Evolutionary conservation across 306 rosid species (phyloP).

Genomic region (Cucurbita moschata): DNA sequence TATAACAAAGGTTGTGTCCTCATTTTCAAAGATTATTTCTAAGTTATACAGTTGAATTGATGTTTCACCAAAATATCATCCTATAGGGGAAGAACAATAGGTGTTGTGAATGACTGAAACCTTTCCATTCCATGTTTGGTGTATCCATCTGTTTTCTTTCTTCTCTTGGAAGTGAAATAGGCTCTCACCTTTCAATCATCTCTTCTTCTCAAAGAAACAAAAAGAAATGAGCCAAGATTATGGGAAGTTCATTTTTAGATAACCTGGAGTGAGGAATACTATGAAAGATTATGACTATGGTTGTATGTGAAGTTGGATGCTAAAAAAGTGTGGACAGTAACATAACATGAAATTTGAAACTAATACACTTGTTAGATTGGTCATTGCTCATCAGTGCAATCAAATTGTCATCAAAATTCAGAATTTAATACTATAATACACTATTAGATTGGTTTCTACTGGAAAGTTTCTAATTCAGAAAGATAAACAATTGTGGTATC

Average conservation of each 20-base stretch:
- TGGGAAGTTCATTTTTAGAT: too few species aligned
- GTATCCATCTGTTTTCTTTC: not conserved
- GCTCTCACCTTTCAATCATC: not conserved
- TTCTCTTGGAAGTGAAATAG: not conserved
- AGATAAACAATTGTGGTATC: not conserved
- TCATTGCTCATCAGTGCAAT: not conserved
- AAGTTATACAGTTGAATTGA: conserved; percentile 3
- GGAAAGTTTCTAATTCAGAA: not conserved
- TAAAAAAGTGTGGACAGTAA: too few species aligned
- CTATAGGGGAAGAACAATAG: conserved; percentile 1
- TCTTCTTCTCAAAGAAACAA: not conserved
- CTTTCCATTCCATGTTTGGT: conserved; percentile 4
- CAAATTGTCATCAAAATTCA: not conserved
- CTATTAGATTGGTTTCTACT: not conserved
- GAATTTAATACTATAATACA: not conserved
- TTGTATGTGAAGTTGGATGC: too few species aligned
- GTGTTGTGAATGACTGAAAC: conserved; percentile 6
- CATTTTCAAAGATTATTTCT: conserved; percentile 4
- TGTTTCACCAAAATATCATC: conserved; percentile 5
- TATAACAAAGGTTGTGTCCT: conserved; percentile 3
- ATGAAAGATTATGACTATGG: too few species aligned
- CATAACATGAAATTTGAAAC: too few species aligned
- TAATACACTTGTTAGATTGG: too few species aligned
- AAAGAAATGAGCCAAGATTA: not conserved
- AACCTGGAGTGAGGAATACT: too few species aligned